Evolutionary conservation across 352 stramenopile species (phyloP).

Genomic region (Pythium aphanidermatum): DNA sequence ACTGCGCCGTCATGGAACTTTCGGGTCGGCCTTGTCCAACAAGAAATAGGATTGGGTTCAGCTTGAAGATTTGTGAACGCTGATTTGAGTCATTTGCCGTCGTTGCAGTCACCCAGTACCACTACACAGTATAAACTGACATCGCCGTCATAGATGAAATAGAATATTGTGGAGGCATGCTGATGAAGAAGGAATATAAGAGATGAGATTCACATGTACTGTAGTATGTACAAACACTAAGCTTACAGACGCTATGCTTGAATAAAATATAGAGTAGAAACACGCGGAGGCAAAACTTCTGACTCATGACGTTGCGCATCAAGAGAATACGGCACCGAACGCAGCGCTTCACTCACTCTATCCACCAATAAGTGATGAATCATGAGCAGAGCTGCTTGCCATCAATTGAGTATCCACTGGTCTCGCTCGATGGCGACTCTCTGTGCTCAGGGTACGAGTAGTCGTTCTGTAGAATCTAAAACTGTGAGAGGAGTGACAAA

Average conservation of each 20-base stretch:
- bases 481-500: too few species aligned
- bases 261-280: conserved; percentile 23
- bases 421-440: neutral
- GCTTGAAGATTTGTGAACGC: too few species aligned
- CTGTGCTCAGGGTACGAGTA: conserved; percentile 23
- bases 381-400: conserved; percentile 75
- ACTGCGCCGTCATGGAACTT: too few species aligned
- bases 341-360: conserved; percentile 12
- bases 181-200: too few species aligned
- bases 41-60: too few species aligned
- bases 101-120: neutral
- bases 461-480: conserved; percentile 16
- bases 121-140: too few species aligned
- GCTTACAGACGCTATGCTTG: conserved; percentile 23
- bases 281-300: conserved; percentile 10
- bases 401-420: conserved; percentile 51
- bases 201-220: conserved; percentile 14
- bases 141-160: neutral
- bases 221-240: conserved; percentile 24
- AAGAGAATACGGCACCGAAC: conserved; percentile 8
- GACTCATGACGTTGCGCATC: conserved; percentile 4
- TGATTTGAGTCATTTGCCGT: too few species aligned
- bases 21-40: too few species aligned
- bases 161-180: conserved; percentile 1
- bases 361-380: conserved; percentile 33